Evolutionary conservation across 345 rosid genomes (phyloP), one percentile per base, ranked within the genome.

Genomic region (Linum usitatissimum): DNA sequence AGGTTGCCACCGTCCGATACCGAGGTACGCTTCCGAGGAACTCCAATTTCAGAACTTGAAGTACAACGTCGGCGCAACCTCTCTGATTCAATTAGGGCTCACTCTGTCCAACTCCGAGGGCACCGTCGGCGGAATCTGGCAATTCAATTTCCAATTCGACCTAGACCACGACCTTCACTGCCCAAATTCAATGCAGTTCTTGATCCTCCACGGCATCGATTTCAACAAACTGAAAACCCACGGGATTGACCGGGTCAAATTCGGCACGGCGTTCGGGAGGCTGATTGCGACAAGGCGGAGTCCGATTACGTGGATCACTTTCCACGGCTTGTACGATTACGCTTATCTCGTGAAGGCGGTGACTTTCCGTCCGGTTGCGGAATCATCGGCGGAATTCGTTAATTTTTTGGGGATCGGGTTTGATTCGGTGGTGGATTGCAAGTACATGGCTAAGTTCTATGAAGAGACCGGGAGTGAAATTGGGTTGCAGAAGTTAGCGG

Each of bases 321-420:
- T 57, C 14, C 67, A 68, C 20, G 72, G 71, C 0, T 2, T 62
- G 40, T 45, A 62, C 28, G 71, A 68, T 30, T 3, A 62, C 9
- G 63, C 53, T 0, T 28, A 48, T 21, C 1, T 49, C 1, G 4
- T 48, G 19, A 10, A 36, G 14, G 6, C 55, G 48, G 4, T 62
- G 6, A 30, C 34, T 1, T 12, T 10, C 4, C 13, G 21, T 0
- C 21, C 57, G 6, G 13, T 68, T 45, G 66, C 67, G 2, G 4
- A 12, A 0, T 12, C 62, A 1, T 0, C 36, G 2, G 2, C 14
- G 15, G 17, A 8, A 15, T 62, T 68, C 4, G 28, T 15, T 3
- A 6, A 12, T 1, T 0, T 30, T 0, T 10, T 56, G 8, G 62
- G 57, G 3, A 0, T 4, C 6, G 18, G 48, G 5, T 57, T 62